A percentile compares a stretch with the other conserved stretches of the same genome.
These are phyloP conservation scores for Lablab purpureus DNA, from an alignment of 306 rosid genomes.

Conservation along the genomic window DNA sequence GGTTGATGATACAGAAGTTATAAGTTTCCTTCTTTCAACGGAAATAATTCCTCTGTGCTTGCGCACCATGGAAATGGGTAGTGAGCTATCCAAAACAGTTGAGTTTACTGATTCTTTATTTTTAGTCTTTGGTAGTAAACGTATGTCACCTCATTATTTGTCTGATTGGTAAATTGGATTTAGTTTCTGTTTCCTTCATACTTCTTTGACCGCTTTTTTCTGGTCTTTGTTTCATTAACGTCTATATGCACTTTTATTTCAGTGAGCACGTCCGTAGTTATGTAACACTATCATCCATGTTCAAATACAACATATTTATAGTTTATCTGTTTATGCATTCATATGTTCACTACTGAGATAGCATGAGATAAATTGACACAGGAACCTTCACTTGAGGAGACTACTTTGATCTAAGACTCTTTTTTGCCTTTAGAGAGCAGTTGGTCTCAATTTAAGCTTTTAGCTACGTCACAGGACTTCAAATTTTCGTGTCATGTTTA, in stretches of 20 bases:
- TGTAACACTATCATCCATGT: conserved; percentile 9
- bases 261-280: too few species aligned
- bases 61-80: conserved; percentile 99
- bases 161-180: conserved; percentile 22
- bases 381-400: conserved; percentile 29
- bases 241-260: neutral
- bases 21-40: conserved; percentile 91
- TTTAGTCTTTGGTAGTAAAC: conserved; percentile 10
- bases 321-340: conserved; percentile 30
- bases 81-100: conserved; percentile 96
- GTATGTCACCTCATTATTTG: neutral
- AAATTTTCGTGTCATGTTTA: conserved; percentile 19
- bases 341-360: conserved; percentile 13
- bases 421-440: conserved; percentile 22
- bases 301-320: neutral
- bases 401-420: conserved; percentile 3
- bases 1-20: conserved; percentile 97
- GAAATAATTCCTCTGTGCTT: conserved; percentile 94
- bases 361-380: conserved; percentile 8
- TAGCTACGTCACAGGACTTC: conserved; percentile 7
- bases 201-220: conserved; percentile 13
- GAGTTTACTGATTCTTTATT: conserved; percentile 58
- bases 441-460: conserved; percentile 18
- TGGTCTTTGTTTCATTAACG: neutral
- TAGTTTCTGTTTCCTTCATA: conserved; percentile 3